Percentiles rank a stretch among this genome's conserved stretches.
Evolutionary conservation across 1,139 yeast species (phyloP).

Genomic region (Insectozyma bohioensis): DNA sequence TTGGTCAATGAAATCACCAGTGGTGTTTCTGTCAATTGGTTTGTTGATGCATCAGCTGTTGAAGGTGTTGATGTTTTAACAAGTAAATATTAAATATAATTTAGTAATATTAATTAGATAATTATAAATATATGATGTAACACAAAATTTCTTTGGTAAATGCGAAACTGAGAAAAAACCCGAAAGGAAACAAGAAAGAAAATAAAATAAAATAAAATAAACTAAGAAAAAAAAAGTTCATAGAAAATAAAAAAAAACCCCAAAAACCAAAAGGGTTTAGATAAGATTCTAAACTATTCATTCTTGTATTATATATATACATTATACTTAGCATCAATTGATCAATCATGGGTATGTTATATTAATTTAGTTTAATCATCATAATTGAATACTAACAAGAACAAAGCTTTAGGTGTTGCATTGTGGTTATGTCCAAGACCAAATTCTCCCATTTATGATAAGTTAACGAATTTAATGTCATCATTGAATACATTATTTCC

Average conservation of each 20-base stretch:
- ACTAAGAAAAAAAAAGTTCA: no score
- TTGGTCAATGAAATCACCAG: conserved; percentile 58
- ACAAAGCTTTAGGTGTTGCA: conserved; percentile 47
- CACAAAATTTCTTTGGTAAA: no score
- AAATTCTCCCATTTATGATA: conserved; percentile 54
- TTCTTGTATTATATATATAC: neutral
- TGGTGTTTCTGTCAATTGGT: conserved; percentile 65
- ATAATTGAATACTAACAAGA: conserved; percentile 15
- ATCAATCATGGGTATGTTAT: conserved; percentile 21
- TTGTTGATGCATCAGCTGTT: conserved; percentile 74
- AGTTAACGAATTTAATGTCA: conserved; percentile 57
- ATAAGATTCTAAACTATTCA: no score
- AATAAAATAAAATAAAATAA: no score
- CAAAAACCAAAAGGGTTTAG: no score
- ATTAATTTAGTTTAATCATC: neutral
- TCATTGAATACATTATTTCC: conserved; percentile 71
- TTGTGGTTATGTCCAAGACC: conserved; percentile 76
- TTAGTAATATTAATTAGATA: no score
- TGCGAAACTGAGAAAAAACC: no score
- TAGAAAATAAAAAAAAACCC: no score
- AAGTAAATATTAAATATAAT: conserved; percentile 38
- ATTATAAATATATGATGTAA: no score
- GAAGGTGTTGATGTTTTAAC: conserved; percentile 55
- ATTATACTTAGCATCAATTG: conserved; percentile 2
- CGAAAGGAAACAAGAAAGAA: no score